These are phyloP conservation scores for Tubosaeta sp. DNA, from an alignment of 768 basidiomycete species.

Conservation along the genomic window DNA sequence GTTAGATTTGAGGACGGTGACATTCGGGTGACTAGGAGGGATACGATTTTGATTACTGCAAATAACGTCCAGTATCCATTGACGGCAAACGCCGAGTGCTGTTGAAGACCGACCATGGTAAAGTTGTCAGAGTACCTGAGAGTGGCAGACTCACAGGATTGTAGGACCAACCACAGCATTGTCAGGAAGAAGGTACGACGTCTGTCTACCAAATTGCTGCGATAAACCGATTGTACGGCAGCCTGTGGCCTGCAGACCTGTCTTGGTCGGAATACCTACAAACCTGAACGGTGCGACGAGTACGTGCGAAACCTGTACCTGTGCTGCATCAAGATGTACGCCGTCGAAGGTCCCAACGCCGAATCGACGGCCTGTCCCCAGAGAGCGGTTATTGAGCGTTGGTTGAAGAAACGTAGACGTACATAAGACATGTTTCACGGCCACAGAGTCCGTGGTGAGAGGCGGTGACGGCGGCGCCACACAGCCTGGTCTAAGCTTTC, in stretches of 20 bases:
- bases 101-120: not conserved
- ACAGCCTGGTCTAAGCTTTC: slow-evolving; percentile 5
- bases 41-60: too few species aligned
- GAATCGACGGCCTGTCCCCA: slow-evolving; percentile 63
- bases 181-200: slow-evolving; percentile 23
- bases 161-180: slow-evolving; percentile 4
- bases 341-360: slow-evolving; percentile 31
- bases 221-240: slow-evolving; percentile 19
- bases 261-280: slow-evolving; percentile 59
- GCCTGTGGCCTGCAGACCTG: slow-evolving; percentile 65
- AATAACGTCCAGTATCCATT: not conserved
- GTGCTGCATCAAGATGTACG: slow-evolving; percentile 61
- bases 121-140: not conserved
- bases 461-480: slow-evolving; percentile 5
- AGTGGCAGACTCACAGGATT: not conserved
- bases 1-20: too few species aligned
- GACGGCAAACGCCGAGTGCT: not conserved
- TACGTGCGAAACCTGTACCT: slow-evolving; percentile 50
- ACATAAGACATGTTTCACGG: not conserved
- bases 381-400: slow-evolving; percentile 46
- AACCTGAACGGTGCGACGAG: slow-evolving; percentile 56
- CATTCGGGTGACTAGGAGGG: too few species aligned
- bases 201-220: not conserved
- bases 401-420: slow-evolving; percentile 42
- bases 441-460: slow-evolving; percentile 9